A percentile compares a stretch with the other conserved stretches of the same genome.
These are phyloP conservation scores for Sporothrix dimorphospora DNA, from an alignment of 2,329 filamentous ascomycete species.

Conservation along the genomic window DNA sequence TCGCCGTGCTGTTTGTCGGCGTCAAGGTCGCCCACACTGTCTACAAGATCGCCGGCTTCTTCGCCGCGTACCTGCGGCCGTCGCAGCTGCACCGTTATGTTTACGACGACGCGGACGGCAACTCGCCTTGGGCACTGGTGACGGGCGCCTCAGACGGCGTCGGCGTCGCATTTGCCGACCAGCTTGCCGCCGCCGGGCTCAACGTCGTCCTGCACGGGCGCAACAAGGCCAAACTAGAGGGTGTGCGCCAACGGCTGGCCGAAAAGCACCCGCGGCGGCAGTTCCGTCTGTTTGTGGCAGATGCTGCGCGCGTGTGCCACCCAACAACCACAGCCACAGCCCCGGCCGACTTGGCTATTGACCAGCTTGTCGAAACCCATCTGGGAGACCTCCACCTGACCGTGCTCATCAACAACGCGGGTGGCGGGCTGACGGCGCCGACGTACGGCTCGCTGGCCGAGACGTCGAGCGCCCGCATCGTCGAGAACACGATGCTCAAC, in stretches of 20 bases:
- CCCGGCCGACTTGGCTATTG: not conserved
- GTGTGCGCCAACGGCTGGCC: slow-evolving; percentile 46
- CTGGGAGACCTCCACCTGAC: slow-evolving; percentile 50
- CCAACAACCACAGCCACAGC: not conserved
- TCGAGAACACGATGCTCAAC: slow-evolving; percentile 52
- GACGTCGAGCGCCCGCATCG: slow-evolving; percentile 43
- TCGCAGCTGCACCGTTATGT: slow-evolving; percentile 28
- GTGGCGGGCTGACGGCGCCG: slow-evolving; percentile 43
- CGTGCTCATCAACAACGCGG: slow-evolving; percentile 61
- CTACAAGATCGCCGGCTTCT: not conserved
- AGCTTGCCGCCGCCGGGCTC: slow-evolving; percentile 57
- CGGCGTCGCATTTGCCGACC: slow-evolving; percentile 53
- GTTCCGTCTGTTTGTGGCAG: slow-evolving; percentile 49
- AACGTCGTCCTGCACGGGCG: slow-evolving; percentile 62
- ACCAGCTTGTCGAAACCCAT: not conserved
- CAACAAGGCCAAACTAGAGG: slow-evolving; percentile 51
- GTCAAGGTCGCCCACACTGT: not conserved
- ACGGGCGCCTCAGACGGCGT: slow-evolving; percentile 56
- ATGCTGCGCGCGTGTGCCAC: slow-evolving; percentile 42
- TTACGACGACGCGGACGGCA: slow-evolving; percentile 45
- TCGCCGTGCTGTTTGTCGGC: not conserved
- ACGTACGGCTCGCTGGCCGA: slow-evolving; percentile 44
- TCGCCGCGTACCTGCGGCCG: slow-evolving; percentile 8
- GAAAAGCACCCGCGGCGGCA: slow-evolving; percentile 44
- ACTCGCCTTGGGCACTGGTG: not conserved